phyloP scores from a whole-genome alignment of 306 rosid species.

The Cucumis sativus region Cucumber_9930_V3 NC_026659.2:3168001-3168500 shows the following conservation, averaged over 20 bases:
- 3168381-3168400: background rate
- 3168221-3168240: background rate
- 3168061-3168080: conserved; percentile 92
- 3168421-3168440: background rate
- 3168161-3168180: conserved; percentile 74
- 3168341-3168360: conserved; percentile 60
- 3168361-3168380: conserved; percentile 49
- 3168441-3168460: background rate
- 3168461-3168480: background rate
- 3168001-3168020: conserved; percentile 94
- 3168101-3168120: conserved; percentile 95
- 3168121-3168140: conserved; percentile 88
- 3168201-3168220: conserved; percentile 80
- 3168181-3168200: conserved; percentile 73
- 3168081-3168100: conserved; percentile 96
- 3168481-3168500: background rate
- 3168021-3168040: conserved; percentile 92
- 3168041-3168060: conserved; percentile 93
- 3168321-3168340: conserved; percentile 81
- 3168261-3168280: conserved; percentile 10
- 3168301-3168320: conserved; percentile 80
- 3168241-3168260: background rate
- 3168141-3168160: conserved; percentile 98
- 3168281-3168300: conserved; percentile 10
- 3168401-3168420: background rate